Conservation (phyloP, 306 rosid genomes). For the Quercus rubra region DNA sequence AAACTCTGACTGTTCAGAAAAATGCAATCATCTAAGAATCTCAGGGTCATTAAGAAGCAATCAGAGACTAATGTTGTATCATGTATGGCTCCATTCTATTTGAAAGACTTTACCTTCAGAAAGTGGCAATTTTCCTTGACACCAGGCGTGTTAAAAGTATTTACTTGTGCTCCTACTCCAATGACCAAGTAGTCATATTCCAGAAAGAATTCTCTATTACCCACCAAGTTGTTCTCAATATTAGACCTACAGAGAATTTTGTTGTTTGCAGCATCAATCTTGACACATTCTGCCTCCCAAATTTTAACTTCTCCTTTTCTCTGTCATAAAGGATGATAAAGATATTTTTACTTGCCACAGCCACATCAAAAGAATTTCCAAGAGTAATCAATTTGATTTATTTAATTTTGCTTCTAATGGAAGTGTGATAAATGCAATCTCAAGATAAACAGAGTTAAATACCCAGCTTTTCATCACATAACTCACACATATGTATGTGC, state of each 20-base stretch:
- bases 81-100: not conserved
- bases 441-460: not conserved
- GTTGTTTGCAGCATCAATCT: constrained; percentile 75
- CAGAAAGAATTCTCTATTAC: constrained; percentile 63
- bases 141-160: constrained; percentile 93
- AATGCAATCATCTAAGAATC: constrained; percentile 10
- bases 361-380: not conserved
- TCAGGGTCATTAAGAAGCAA: not conserved
- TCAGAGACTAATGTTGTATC: not conserved
- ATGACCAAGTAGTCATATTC: constrained; percentile 86
- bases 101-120: constrained; percentile 60
- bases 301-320: constrained; percentile 65
- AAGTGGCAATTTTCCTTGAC: constrained; percentile 84
- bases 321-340: constrained; percentile 38
- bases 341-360: not conserved
- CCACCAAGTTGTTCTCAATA: constrained; percentile 44
- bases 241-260: constrained; percentile 59
- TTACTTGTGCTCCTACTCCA: constrained; percentile 86
- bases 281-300: constrained; percentile 89
- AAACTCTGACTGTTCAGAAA: not conserved
- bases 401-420: no score
- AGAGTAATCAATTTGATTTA: constrained; percentile 9
- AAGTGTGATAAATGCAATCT: no score
- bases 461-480: not conserved
- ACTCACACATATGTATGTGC: not conserved